Conservation (phyloP, 2,329 filamentous ascomycete genomes). For the Pestalotiopsis sp. region DNA sequence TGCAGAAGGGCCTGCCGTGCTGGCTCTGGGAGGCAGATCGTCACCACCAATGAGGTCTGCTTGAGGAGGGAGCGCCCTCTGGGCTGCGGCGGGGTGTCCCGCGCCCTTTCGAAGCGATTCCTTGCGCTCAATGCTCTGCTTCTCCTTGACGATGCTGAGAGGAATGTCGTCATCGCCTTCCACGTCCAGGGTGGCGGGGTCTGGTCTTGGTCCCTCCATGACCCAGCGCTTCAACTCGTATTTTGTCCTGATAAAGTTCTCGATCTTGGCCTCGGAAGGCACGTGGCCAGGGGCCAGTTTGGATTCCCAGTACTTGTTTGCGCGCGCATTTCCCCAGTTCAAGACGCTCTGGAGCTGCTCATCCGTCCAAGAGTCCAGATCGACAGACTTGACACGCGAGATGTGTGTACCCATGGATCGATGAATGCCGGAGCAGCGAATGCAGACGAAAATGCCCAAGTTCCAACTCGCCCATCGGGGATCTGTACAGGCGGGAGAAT, state of each 20-base stretch:
- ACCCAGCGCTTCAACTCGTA: conserved; percentile 99
- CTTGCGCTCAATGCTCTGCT: conserved; percentile 64
- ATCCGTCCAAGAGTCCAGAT: conserved; percentile 97
- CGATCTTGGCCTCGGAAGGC: conserved; percentile 95
- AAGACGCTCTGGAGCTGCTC: conserved; percentile 94
- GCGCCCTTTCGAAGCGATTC: conserved; percentile 63
- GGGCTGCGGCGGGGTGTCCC: conserved; percentile 42
- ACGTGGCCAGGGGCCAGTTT: conserved; percentile 90
- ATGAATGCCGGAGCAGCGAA: conserved; percentile 97
- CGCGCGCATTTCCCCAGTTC: conserved; percentile 92
- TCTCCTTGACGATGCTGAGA: conserved; percentile 65
- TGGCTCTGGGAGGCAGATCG: conserved; percentile 69
- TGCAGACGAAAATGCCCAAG: conserved; percentile 94
- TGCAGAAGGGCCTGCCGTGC: conserved; percentile 69
- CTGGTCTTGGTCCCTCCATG: conserved; percentile 96
- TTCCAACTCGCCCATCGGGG: conserved; percentile 99
- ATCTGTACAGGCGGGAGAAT: conserved; percentile 56
- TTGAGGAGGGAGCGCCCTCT: conserved; percentile 44
- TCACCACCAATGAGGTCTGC: conserved; percentile 85
- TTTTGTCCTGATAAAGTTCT: conserved; percentile 99
- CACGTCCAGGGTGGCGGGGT: conserved; percentile 82
- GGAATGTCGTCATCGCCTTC: conserved; percentile 85
- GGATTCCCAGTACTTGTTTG: conserved; percentile 98
- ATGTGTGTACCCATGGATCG: conserved; percentile 99
- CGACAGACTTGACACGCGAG: conserved; percentile 95